A percentile compares a stretch with the other conserved stretches of the same genome.
Conservation (phyloP, 306 rosid species). For the Lathyrus oleraceus region DNA sequence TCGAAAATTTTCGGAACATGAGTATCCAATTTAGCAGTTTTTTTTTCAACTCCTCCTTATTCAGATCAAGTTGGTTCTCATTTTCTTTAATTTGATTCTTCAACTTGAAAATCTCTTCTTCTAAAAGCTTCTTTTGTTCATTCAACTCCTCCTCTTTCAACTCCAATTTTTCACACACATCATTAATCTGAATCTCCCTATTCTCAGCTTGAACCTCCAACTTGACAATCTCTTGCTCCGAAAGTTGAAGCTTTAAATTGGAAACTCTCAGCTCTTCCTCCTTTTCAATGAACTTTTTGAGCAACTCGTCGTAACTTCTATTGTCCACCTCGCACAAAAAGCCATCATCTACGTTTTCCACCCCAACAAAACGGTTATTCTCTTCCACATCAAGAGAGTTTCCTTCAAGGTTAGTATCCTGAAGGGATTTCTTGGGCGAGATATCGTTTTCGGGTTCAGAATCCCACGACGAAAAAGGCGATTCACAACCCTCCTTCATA, state of each 20-base stretch:
- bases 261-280: constrained; percentile 53
- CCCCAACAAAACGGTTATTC: constrained; percentile 30
- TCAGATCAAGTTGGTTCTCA: constrained; percentile 43
- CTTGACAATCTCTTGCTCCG: constrained; percentile 43
- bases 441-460: constrained; percentile 54
- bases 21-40: constrained; percentile 46
- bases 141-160: not conserved
- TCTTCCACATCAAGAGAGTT: constrained; percentile 47
- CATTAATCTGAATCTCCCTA: constrained; percentile 41
- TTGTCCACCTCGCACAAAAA: constrained; percentile 26
- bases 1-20: constrained; percentile 39
- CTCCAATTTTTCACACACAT: constrained; percentile 34
- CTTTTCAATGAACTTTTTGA: constrained; percentile 30
- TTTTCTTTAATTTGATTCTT: constrained; percentile 30
- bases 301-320: constrained; percentile 43
- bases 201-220: constrained; percentile 44
- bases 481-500: constrained; percentile 48
- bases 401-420: constrained; percentile 25
- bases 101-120: not conserved
- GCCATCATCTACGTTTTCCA: constrained; percentile 33
- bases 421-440: constrained; percentile 36
- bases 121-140: not conserved
- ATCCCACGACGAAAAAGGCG: constrained; percentile 53
- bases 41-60: constrained; percentile 48
- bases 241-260: constrained; percentile 43